Conservation (phyloP, 23 red algal genomes). For the Gracilaria gracilis region DNA sequence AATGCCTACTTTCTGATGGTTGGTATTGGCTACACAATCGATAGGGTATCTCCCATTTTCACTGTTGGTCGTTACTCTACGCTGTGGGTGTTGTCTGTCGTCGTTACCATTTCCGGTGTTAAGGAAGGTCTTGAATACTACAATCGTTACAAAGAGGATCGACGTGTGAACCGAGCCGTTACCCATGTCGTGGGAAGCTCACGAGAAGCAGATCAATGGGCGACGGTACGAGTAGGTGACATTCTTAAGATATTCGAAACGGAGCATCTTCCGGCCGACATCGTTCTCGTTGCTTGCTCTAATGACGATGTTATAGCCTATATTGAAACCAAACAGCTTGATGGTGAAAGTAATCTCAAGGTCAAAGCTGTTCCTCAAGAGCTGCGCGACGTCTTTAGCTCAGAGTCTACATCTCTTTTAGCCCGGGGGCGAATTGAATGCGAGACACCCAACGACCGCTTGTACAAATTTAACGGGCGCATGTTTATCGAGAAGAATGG, state of each 20-base stretch:
- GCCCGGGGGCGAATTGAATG: constrained; percentile 77
- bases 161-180: constrained; percentile 72
- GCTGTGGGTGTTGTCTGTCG: constrained; percentile 72
- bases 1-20: constrained; percentile 93
- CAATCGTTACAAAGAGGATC: constrained; percentile 80
- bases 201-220: constrained; percentile 50
- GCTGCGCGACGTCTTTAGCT: constrained; percentile 22
- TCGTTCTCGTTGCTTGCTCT: constrained; percentile 82
- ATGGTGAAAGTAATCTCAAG: constrained; percentile 98
- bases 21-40: constrained; percentile 76
- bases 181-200: constrained; percentile 76
- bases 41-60: constrained; percentile 72
- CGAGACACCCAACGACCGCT: constrained; percentile 83
- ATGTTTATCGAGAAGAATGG: constrained; percentile 39
- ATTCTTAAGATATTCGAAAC: constrained; percentile 75
- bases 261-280: constrained; percentile 87
- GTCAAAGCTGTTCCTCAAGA: constrained; percentile 69
- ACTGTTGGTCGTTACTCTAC: constrained; percentile 79
- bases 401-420: constrained; percentile 35
- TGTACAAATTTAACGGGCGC: constrained; percentile 86
- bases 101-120: constrained; percentile 80
- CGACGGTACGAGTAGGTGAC: constrained; percentile 86
- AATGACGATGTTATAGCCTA: constrained; percentile 79
- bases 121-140: constrained; percentile 89
- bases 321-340: constrained; percentile 92